A percentile compares a stretch with the other conserved stretches of the same genome.
Conservation (phyloP, 169 alveolate genomes). For the Cryptosporidium sp. region DNA sequence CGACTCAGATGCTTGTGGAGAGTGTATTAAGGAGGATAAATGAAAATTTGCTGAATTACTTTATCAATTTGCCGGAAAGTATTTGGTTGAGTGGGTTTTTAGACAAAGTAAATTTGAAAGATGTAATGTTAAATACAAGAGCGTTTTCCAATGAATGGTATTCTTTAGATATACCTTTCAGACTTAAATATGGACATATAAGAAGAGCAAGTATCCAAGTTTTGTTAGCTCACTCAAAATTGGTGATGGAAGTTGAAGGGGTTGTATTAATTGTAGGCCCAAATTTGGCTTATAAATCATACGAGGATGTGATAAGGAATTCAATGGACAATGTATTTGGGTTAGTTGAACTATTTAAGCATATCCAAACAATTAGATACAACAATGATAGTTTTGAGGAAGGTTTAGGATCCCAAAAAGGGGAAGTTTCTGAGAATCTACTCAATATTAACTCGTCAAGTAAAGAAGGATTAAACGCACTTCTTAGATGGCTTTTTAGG, state of each 20-base stretch:
- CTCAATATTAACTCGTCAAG: slow-evolving; percentile 28
- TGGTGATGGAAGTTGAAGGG: slow-evolving; percentile 68
- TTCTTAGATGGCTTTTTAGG: slow-evolving; percentile 64
- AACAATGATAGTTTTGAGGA: slow-evolving; percentile 15
- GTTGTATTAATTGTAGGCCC: slow-evolving; percentile 71
- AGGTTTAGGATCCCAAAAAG: slow-evolving; percentile 1
- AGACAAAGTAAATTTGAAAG: slow-evolving; percentile 63
- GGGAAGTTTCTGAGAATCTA: background rate
- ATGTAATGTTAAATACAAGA: slow-evolving; percentile 68
- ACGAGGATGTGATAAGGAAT: slow-evolving; percentile 50
- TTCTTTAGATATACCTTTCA: slow-evolving; percentile 68
- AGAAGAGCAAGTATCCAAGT: slow-evolving; percentile 72
- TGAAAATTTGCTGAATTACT: slow-evolving; percentile 58
- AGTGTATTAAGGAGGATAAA: slow-evolving; percentile 73
- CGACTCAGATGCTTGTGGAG: slow-evolving; percentile 74
- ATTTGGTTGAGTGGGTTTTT: slow-evolving; percentile 74
- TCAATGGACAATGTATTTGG: slow-evolving; percentile 70
- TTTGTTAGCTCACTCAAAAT: slow-evolving; percentile 63
- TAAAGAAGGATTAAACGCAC: slow-evolving; percentile 68
- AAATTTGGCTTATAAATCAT: slow-evolving; percentile 61
- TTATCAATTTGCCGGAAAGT: slow-evolving; percentile 72
- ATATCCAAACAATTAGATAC: slow-evolving; percentile 41
- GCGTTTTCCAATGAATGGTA: slow-evolving; percentile 75
- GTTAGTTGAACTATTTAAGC: slow-evolving; percentile 31
- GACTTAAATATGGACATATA: slow-evolving; percentile 70